Evolutionary conservation across 345 rosid species (phyloP).

Genomic region (Garcia nutans): DNA sequence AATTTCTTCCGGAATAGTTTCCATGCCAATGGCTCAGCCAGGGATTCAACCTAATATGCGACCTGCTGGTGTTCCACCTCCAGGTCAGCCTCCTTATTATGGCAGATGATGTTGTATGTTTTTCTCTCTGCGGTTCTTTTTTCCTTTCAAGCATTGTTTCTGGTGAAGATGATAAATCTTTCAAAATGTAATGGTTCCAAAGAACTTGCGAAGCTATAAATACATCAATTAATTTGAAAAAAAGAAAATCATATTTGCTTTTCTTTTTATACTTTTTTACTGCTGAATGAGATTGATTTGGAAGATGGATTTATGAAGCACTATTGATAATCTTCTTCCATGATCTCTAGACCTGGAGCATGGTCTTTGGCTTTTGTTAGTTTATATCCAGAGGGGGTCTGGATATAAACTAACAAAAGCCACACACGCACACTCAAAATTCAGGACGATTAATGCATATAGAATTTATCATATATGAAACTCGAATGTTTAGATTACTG

Average conservation of each 20-base stretch:
- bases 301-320: neutral
- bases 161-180: conserved; percentile 6
- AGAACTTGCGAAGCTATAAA: conserved; percentile 6
- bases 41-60: conserved; percentile 34
- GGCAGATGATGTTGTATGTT: conserved; percentile 31
- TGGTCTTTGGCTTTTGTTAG: too few relatives aligned
- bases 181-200: neutral
- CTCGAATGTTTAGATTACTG: too few relatives aligned
- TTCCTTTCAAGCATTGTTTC: neutral
- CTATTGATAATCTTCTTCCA: too few relatives aligned
- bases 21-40: conserved; percentile 33
- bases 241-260: neutral
- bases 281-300: neutral
- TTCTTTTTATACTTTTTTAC: neutral
- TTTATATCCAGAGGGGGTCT: too few relatives aligned
- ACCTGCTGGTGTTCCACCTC: conserved; percentile 34
- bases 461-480: too few relatives aligned
- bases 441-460: too few relatives aligned
- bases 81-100: conserved; percentile 44
- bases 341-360: too few relatives aligned
- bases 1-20: conserved; percentile 19
- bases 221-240: neutral
- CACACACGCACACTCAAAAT: too few relatives aligned
- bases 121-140: neutral
- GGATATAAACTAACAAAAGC: too few relatives aligned